Percentiles rank a stretch among this genome's conserved stretches.
These are phyloP conservation scores for Croton setiger DNA, from an alignment of 441 rosid genomes.

Conservation along the genomic window DNA sequence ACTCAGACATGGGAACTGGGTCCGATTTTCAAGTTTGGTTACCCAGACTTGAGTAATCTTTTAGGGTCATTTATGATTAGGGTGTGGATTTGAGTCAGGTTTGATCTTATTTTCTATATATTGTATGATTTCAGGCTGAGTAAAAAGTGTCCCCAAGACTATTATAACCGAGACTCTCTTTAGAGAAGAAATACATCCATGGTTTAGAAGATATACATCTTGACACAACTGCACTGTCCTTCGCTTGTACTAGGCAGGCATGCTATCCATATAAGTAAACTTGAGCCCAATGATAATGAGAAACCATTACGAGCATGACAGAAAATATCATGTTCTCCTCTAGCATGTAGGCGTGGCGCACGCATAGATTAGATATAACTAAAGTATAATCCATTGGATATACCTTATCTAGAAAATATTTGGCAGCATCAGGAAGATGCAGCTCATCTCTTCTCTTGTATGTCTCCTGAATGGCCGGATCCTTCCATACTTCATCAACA, in stretches of 20 bases:
- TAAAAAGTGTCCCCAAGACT: too few species aligned
- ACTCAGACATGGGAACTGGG: too few species aligned
- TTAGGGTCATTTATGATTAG: too few species aligned
- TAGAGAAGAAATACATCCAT: not conserved
- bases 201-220: not conserved
- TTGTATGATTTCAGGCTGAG: too few species aligned
- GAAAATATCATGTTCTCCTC: too few species aligned
- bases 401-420: slow-evolving; percentile 85
- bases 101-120: too few species aligned
- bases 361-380: not conserved
- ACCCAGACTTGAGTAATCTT: too few species aligned
- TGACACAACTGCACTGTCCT: not conserved
- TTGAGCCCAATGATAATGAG: too few species aligned
- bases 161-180: not conserved
- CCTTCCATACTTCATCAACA: slow-evolving; percentile 93
- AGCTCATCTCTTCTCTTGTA: slow-evolving; percentile 79
- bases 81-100: too few species aligned
- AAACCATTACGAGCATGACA: too few species aligned
- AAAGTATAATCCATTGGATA: not conserved
- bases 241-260: not conserved
- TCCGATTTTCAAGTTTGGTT: too few species aligned
- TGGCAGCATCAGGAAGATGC: slow-evolving; percentile 82
- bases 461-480: slow-evolving; percentile 85
- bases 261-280: not conserved
- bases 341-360: too few species aligned